phyloP scores from a whole-genome alignment of 1,139 yeast genomes.

The Saccharomyces hybrid region DNA sequence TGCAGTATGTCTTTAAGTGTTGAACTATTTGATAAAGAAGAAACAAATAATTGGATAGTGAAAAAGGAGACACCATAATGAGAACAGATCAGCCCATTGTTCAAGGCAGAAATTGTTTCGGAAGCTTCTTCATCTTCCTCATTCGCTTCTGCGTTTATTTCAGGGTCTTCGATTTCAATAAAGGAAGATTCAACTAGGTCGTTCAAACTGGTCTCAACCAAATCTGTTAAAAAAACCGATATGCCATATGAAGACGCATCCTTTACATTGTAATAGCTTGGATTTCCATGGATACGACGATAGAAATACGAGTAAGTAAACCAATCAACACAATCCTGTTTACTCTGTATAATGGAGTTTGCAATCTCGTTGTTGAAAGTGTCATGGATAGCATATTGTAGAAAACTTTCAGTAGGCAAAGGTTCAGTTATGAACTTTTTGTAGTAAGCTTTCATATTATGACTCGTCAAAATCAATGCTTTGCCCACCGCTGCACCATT shows the following conservation, averaged over 20 bases:
- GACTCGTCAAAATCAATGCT: constrained; percentile 52
- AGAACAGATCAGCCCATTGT: constrained; percentile 45
- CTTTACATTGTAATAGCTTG: constrained; percentile 76
- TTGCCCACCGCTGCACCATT: constrained; percentile 32
- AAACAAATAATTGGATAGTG: constrained; percentile 55
- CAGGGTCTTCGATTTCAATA: constrained; percentile 45
- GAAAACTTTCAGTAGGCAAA: constrained; percentile 75
- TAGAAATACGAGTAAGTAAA: constrained; percentile 78
- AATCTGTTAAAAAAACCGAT: constrained; percentile 74
- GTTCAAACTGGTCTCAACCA: constrained; percentile 62
- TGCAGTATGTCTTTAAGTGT: constrained; percentile 61
- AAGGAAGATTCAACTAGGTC: constrained; percentile 58
- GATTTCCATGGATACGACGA: constrained; percentile 71
- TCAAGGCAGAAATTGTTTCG: constrained; percentile 36
- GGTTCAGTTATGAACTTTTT: constrained; percentile 66
- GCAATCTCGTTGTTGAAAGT: constrained; percentile 65
- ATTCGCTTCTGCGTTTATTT: constrained; percentile 29
- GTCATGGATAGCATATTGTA: constrained; percentile 55
- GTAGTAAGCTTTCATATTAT: constrained; percentile 55
- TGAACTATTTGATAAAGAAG: constrained; percentile 46
- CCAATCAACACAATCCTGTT: constrained; percentile 91
- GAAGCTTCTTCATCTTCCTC: not conserved
- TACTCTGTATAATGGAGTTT: constrained; percentile 51
- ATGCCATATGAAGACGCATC: constrained; percentile 61
- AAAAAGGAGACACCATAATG: constrained; percentile 58